Evolutionary conservation across 352 stramenopile genomes (phyloP), one percentile per base, ranked within the genome.

Genomic region (Blastocystis sp.): DNA sequence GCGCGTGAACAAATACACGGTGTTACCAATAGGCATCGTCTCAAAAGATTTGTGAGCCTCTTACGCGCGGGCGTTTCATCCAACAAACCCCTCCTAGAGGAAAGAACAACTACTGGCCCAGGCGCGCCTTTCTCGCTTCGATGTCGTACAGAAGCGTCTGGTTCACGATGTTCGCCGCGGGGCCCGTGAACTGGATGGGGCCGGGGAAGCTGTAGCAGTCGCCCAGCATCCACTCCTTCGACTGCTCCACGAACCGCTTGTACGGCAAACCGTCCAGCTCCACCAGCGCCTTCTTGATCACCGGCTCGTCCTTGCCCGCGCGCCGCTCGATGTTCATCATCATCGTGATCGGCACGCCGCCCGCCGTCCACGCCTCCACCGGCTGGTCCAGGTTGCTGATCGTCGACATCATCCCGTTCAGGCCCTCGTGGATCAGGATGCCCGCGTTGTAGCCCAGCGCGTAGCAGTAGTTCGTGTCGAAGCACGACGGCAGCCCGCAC

Each of bases 261-360:
- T 90, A 92, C n/a, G 90, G 90, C 42, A 65, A 64, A 19, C 90
- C 91, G 28, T 92, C 89, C 11, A 92, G 74, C 52, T 92, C 89
- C 40, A 92, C 90, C 17, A 92, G 79, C 14, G 90, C 90, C 84
- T 92, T 92, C 54, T 80, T 90, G 76, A 92, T 92, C 21, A 92
- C 91, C 14, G 91, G 91, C 71, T 92, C 91, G 80, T 91, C 81
- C 71, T 92, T 91, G 54, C 91, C 90, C 45, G 90, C 89, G 40
- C 91, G 62, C 21, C 82, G 61, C 87, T 92, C 91, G 76, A 92
- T 92, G 82, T 92, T 90, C 63, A 91, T 92, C 91, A 92, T 92
- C 81, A 90, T 91, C 65, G 91, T 92, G 63, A 92, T 87, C 28
- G 91, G 91, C 54, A 91, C 89, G 59, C 91, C 91, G 48, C 91